phyloP scores from a whole-genome alignment of 371 early-diverging fungal genomes.

The Lichtheimia corymbifera region DNA sequence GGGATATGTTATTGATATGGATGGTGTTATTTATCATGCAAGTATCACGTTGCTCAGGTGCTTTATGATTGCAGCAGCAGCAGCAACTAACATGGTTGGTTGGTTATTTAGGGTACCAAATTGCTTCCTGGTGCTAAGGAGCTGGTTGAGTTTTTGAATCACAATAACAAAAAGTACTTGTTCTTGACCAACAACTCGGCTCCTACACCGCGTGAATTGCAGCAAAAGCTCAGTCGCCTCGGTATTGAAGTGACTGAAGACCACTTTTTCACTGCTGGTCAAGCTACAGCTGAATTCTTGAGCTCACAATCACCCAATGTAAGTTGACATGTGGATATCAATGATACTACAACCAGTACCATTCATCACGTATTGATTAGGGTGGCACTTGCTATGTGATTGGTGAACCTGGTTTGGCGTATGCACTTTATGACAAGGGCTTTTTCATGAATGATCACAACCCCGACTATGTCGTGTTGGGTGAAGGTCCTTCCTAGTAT shows the following conservation, averaged over 20 bases:
- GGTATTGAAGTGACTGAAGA: constrained; percentile 60
- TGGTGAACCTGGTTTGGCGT: constrained; percentile 67
- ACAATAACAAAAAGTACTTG: constrained; percentile 60
- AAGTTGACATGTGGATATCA: constrained; percentile 1
- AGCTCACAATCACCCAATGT: constrained; percentile 57
- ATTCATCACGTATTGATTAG: constrained; percentile 14
- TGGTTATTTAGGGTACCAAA: constrained; percentile 12
- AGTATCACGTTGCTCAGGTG: constrained; percentile 2
- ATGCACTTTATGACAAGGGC: constrained; percentile 63
- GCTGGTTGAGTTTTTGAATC: constrained; percentile 57
- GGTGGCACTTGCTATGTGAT: constrained; percentile 62
- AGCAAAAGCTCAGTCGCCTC: constrained; percentile 56
- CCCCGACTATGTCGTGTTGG: constrained; percentile 69
- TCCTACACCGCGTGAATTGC: constrained; percentile 65
- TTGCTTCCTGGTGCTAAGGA: constrained; percentile 60
- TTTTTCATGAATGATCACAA: constrained; percentile 66
- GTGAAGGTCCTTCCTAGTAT: constrained; percentile 54
- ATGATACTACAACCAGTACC: too few relatives aligned
- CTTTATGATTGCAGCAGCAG: too few relatives aligned
- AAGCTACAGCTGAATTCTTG: constrained; percentile 66
- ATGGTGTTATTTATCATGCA: constrained; percentile 71
- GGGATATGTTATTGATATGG: constrained; percentile 68
- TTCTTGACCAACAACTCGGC: constrained; percentile 74
- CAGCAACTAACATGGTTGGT: not conserved
- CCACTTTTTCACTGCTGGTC: constrained; percentile 68